Evolutionary conservation across 768 basidiomycete genomes (phyloP).

Genomic region (Trametes villosa): DNA sequence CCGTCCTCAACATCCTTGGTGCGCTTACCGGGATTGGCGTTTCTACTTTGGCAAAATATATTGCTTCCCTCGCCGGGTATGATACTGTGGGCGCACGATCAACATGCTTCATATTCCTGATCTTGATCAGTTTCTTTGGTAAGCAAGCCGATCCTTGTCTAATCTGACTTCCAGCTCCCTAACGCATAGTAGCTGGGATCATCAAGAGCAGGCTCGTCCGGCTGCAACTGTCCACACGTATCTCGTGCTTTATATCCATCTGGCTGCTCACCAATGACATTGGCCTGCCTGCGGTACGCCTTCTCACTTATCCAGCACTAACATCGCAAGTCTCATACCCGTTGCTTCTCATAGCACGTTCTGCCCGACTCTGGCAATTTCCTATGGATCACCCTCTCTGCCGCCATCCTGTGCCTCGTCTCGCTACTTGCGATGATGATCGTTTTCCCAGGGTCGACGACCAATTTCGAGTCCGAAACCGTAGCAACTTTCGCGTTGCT

Average conservation of each 20-base stretch:
- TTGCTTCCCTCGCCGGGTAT: conserved; percentile 34
- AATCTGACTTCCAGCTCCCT: not conserved
- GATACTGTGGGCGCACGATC: conserved; percentile 37
- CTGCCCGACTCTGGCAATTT: conserved; percentile 37
- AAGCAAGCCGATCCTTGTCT: not conserved
- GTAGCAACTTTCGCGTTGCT: conserved; percentile 40
- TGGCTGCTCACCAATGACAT: conserved; percentile 48
- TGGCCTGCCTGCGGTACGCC: conserved; percentile 39
- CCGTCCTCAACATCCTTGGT: conserved; percentile 48
- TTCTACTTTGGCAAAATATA: conserved; percentile 40
- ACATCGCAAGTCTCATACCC: no score
- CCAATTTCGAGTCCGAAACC: conserved; percentile 46
- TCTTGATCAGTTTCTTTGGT: conserved; percentile 45
- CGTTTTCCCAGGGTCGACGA: conserved; percentile 46
- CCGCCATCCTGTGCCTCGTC: conserved; percentile 43
- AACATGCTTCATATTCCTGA: conserved; percentile 46
- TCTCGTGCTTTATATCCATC: conserved; percentile 51
- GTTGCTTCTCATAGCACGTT: conserved; percentile 23
- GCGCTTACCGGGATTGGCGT: conserved; percentile 45
- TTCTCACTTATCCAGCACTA: no score
- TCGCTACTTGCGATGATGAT: conserved; percentile 44
- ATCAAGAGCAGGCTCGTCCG: conserved; percentile 51
- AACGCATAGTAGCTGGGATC: conserved; percentile 37
- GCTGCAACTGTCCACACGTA: conserved; percentile 47
- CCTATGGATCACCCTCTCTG: conserved; percentile 46